A percentile compares a stretch with the other conserved stretches of the same genome.
These are phyloP conservation scores for Phytophthora sansomeana DNA, from an alignment of 352 stramenopile genomes.

Conservation along the genomic window DNA sequence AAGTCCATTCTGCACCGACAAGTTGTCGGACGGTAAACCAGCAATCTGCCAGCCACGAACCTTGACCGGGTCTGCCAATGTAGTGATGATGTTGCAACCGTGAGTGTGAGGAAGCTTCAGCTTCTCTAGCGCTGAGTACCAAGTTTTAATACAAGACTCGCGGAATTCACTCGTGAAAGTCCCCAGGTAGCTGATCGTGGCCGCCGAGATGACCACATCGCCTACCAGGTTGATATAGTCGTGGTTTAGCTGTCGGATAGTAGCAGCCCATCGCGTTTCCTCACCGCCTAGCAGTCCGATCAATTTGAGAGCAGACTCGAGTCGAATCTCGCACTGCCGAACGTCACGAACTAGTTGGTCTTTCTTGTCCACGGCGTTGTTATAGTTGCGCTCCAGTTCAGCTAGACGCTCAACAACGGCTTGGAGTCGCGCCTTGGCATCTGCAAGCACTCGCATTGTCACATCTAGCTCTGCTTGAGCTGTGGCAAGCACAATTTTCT, in stretches of 20 bases:
- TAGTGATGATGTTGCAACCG: slow-evolving; percentile 90
- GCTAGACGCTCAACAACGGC: slow-evolving; percentile 89
- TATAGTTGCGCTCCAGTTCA: slow-evolving; percentile 92
- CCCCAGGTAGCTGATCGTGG: slow-evolving; percentile 93
- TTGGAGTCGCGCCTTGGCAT: slow-evolving; percentile 83
- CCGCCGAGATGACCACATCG: slow-evolving; percentile 92
- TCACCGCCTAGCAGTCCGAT: slow-evolving; percentile 92
- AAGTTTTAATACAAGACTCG: slow-evolving; percentile 81
- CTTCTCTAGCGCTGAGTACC: slow-evolving; percentile 81
- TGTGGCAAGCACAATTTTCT: slow-evolving; percentile 86
- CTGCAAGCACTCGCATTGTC: slow-evolving; percentile 88
- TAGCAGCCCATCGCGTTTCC: slow-evolving; percentile 90
- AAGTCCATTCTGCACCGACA: slow-evolving; percentile 94
- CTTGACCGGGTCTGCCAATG: slow-evolving; percentile 90
- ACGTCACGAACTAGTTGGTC: slow-evolving; percentile 85
- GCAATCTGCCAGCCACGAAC: slow-evolving; percentile 93
- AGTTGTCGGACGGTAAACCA: slow-evolving; percentile 89
- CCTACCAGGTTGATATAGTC: slow-evolving; percentile 92
- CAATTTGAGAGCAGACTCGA: slow-evolving; percentile 92
- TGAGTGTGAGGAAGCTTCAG: slow-evolving; percentile 83
- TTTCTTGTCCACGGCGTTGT: slow-evolving; percentile 88
- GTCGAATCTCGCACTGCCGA: slow-evolving; percentile 82
- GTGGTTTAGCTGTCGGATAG: slow-evolving; percentile 78
- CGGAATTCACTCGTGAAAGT: slow-evolving; percentile 95
- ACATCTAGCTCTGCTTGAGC: slow-evolving; percentile 89